These are phyloP conservation scores for Parasitella parasitica DNA, from an alignment of 371 early-diverging fungal species.

Conservation along the genomic window DNA sequence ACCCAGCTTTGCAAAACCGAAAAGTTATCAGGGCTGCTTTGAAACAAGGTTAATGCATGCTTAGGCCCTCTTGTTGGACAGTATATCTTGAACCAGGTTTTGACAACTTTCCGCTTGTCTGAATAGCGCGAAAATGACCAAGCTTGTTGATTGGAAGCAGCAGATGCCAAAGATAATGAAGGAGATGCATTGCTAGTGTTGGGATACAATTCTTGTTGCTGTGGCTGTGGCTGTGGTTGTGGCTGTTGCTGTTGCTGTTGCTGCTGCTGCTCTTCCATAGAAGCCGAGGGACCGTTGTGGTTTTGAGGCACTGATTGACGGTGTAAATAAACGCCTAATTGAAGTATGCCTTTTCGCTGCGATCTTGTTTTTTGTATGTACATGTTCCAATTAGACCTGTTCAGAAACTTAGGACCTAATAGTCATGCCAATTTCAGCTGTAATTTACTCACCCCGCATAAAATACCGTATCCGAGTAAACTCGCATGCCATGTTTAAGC, in stretches of 20 bases:
- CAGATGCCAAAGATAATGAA: slow-evolving; percentile 3
- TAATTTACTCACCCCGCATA: slow-evolving; percentile 51
- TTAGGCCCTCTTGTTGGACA: slow-evolving; percentile 50
- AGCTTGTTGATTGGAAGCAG: background rate
- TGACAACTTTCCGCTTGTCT: slow-evolving; percentile 46
- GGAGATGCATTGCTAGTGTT: background rate
- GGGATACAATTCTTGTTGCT: background rate
- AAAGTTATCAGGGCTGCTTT: slow-evolving; percentile 60
- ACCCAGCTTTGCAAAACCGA: slow-evolving; percentile 56
- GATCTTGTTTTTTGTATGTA: slow-evolving; percentile 55
- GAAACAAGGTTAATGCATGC: slow-evolving; percentile 55
- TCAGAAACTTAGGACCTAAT: background rate
- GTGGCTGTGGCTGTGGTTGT: background rate
- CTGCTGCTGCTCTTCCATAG: background rate
- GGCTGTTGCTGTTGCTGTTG: background rate
- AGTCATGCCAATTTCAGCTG: background rate
- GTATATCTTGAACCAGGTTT: slow-evolving; percentile 62
- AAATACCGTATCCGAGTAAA: slow-evolving; percentile 53
- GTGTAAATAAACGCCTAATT: slow-evolving; percentile 57
- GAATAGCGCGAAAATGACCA: slow-evolving; percentile 42
- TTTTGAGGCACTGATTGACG: slow-evolving; percentile 46
- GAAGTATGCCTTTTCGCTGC: slow-evolving; percentile 36
- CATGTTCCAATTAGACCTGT: slow-evolving; percentile 61
- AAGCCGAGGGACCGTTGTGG: background rate
- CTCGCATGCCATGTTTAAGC: slow-evolving; percentile 37